Conservation (phyloP, 139 green algal species). For the Medakamo hakoo region DNA sequence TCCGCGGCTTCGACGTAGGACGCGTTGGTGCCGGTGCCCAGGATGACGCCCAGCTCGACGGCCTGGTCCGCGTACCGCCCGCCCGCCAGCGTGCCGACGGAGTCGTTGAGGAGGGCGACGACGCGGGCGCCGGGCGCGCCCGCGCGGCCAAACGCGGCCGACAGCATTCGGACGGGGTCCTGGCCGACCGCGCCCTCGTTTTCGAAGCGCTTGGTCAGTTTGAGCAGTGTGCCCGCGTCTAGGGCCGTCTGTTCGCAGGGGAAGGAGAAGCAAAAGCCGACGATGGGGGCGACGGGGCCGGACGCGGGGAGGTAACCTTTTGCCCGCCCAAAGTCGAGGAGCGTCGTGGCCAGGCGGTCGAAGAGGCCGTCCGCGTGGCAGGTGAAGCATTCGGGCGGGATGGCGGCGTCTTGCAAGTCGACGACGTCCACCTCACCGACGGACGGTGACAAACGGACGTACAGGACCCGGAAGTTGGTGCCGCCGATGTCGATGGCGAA, state of each 20-base stretch:
- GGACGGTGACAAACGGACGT: slow-evolving; percentile 20
- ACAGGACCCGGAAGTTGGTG: slow-evolving; percentile 71
- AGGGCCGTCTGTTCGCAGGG: slow-evolving; percentile 60
- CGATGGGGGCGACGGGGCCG: slow-evolving; percentile 14
- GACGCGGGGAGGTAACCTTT: neutral
- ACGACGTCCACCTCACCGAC: neutral
- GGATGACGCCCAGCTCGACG: slow-evolving; percentile 52
- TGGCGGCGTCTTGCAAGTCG: slow-evolving; percentile 2
- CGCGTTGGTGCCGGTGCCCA: slow-evolving; percentile 77
- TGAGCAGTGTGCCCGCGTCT: slow-evolving; percentile 54
- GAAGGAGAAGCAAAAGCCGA: slow-evolving; percentile 90
- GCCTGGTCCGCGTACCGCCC: slow-evolving; percentile 39
- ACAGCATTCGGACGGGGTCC: slow-evolving; percentile 34
- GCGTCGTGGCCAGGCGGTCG: slow-evolving; percentile 43
- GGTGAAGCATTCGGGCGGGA: slow-evolving; percentile 16
- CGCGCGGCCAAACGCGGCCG: slow-evolving; percentile 13
- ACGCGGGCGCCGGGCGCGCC: slow-evolving; percentile 17
- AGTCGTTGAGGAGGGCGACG: slow-evolving; percentile 64
- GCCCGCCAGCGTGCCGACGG: slow-evolving; percentile 46
- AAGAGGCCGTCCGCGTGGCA: slow-evolving; percentile 39
- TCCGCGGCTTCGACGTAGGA: slow-evolving; percentile 43
- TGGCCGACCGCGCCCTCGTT: slow-evolving; percentile 25
- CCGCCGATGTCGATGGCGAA: slow-evolving; percentile 76
- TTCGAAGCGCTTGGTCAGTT: slow-evolving; percentile 65
- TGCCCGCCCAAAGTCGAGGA: slow-evolving; percentile 10